Evolutionary conservation across 805 yeast species (phyloP).

Genomic region (Tetrapisispora iriomotensis): DNA sequence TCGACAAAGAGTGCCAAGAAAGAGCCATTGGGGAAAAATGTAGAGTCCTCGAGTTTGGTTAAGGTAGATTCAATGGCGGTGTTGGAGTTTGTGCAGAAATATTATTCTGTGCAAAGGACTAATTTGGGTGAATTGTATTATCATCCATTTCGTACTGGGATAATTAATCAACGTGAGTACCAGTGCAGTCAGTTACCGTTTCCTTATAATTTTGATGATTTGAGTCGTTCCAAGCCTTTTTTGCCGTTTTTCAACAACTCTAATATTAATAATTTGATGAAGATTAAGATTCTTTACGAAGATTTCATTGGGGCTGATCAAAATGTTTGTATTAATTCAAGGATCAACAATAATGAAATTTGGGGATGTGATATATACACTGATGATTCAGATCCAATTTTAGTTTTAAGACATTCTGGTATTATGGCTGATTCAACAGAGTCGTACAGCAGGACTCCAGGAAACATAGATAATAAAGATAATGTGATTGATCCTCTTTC

Average conservation of each 20-base stretch:
- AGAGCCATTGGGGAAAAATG: background rate
- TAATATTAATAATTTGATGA: constrained; percentile 16
- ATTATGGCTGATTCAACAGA: constrained; percentile 25
- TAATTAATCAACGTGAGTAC: background rate
- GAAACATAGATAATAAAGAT: constrained; percentile 28
- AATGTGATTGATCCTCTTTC: constrained; percentile 17
- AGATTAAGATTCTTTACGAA: constrained; percentile 15
- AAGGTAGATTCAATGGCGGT: constrained; percentile 10
- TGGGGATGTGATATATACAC: constrained; percentile 95
- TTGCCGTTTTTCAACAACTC: constrained; percentile 16
- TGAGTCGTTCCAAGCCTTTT: constrained; percentile 18
- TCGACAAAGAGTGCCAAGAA: constrained; percentile 11
- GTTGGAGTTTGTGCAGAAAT: constrained; percentile 8
- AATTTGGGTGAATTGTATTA: constrained; percentile 15
- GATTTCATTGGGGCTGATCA: constrained; percentile 23
- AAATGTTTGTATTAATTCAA: constrained; percentile 14
- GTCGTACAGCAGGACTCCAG: constrained; percentile 31
- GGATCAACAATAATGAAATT: constrained; percentile 41
- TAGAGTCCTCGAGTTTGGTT: too few species aligned
- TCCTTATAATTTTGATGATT: constrained; percentile 3
- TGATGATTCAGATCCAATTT: constrained; percentile 81
- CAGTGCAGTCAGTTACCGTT: background rate
- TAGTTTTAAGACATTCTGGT: constrained; percentile 64
- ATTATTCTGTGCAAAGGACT: constrained; percentile 10
- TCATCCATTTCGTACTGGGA: constrained; percentile 14